Evolutionary conservation across 768 basidiomycete genomes (phyloP).

Genomic region (Pisolithus marmoratus): DNA sequence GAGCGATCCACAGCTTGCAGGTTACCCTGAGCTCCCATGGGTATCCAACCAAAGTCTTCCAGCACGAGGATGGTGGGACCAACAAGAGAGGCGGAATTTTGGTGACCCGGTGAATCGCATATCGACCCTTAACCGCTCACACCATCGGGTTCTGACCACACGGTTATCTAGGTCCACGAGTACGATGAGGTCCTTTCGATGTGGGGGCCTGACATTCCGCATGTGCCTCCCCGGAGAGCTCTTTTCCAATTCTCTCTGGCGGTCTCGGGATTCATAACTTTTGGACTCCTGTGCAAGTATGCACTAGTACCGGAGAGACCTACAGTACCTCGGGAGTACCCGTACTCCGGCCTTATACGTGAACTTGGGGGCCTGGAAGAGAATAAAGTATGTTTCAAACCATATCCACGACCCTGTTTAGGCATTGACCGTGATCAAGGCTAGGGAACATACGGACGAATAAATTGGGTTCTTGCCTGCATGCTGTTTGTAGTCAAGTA

Average conservation of each 20-base stretch:
- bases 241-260: constrained; percentile 62
- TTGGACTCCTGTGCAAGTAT: constrained; percentile 55
- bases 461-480: constrained; percentile 10
- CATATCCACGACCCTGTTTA: neutral
- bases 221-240: constrained; percentile 53
- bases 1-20: constrained; percentile 62
- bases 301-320: constrained; percentile 55
- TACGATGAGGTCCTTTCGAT: constrained; percentile 76
- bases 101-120: constrained; percentile 59
- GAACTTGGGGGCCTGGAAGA: constrained; percentile 77
- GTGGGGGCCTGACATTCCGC: constrained; percentile 81
- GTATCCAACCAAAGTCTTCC: constrained; percentile 60
- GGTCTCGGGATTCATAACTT: constrained; percentile 52
- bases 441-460: constrained; percentile 32
- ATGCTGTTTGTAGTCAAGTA: neutral
- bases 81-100: constrained; percentile 71
- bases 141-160: constrained; percentile 12
- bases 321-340: constrained; percentile 68
- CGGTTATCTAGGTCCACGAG: constrained; percentile 58
- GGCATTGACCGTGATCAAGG: constrained; percentile 21
- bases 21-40: constrained; percentile 68
- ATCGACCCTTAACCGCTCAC: neutral
- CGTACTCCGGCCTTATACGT: constrained; percentile 64
- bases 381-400: constrained; percentile 54
- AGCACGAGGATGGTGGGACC: constrained; percentile 71